Percentiles rank a stretch among this genome's conserved stretches.
Conservation (phyloP, 2,329 filamentous ascomycete species). For the Ophiosphaerella narmari region DNA sequence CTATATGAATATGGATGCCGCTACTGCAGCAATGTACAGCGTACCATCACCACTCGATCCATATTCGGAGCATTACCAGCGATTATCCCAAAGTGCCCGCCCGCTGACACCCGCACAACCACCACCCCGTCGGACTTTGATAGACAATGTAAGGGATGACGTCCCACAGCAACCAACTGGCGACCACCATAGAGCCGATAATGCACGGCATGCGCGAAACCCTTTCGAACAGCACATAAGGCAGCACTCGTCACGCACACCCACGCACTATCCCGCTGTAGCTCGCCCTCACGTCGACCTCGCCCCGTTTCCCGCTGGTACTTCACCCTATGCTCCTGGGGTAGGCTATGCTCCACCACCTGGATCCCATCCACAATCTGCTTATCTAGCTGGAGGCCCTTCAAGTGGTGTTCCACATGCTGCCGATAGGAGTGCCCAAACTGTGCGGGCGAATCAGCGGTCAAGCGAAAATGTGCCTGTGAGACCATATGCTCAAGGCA, state of each 20-base stretch:
- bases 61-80: slow-evolving; percentile 22
- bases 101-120: neutral
- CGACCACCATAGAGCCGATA: no score
- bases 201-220: no score
- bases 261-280: no score
- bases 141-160: no score
- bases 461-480: slow-evolving; percentile 31
- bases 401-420: neutral
- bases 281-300: no score
- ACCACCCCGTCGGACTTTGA: neutral
- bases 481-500: neutral
- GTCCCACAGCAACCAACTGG: no score
- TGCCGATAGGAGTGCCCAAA: slow-evolving; percentile 5
- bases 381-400: neutral
- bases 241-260: no score
- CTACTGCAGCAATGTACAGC: slow-evolving; percentile 20
- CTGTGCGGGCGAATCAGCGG: slow-evolving; percentile 14
- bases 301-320: no score
- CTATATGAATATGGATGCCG: slow-evolving; percentile 16
- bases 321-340: no score
- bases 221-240: no score
- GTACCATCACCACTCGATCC: slow-evolving; percentile 35
- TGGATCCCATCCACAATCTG: neutral
- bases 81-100: slow-evolving; percentile 6
- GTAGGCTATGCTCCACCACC: neutral